These are phyloP conservation scores for Chrysosporium keratinophilum DNA, from an alignment of 2,329 filamentous ascomycete species.

Conservation along the genomic window DNA sequence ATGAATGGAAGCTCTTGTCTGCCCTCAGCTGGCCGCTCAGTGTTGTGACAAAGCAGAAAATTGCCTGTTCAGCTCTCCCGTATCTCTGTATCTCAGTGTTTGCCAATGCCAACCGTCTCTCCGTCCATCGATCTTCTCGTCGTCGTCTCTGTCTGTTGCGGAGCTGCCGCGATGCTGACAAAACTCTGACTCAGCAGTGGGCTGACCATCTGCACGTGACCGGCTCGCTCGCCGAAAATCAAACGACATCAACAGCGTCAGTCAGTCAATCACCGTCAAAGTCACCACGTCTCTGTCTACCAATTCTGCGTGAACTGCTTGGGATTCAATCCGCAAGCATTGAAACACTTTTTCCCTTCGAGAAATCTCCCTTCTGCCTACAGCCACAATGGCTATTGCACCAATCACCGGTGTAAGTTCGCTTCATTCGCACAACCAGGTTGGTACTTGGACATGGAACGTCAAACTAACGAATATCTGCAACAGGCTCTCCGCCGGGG, in stretches of 20 bases:
- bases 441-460: background rate
- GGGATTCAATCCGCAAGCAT: background rate
- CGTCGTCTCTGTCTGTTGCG: background rate
- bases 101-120: background rate
- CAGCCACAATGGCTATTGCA: constrained; percentile 35
- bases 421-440: background rate
- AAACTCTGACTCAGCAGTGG: constrained; percentile 8
- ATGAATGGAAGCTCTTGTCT: background rate
- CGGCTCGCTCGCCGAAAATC: background rate
- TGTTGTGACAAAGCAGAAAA: background rate
- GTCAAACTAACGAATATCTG: background rate
- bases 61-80: background rate
- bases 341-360: background rate
- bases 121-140: background rate
- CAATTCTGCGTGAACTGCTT: background rate
- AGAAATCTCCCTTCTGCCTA: background rate
- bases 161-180: background rate
- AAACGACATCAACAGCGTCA: constrained; percentile 1
- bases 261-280: too few relatives aligned
- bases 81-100: background rate
- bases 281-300: background rate
- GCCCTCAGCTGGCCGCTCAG: background rate
- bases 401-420: constrained; percentile 40
- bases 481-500: constrained; percentile 54
- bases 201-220: constrained; percentile 7